A percentile compares a stretch with the other conserved stretches of the same genome.
Evolutionary conservation across 2,329 filamentous ascomycete species (phyloP).

Genomic region (Mariannaea sp.): DNA sequence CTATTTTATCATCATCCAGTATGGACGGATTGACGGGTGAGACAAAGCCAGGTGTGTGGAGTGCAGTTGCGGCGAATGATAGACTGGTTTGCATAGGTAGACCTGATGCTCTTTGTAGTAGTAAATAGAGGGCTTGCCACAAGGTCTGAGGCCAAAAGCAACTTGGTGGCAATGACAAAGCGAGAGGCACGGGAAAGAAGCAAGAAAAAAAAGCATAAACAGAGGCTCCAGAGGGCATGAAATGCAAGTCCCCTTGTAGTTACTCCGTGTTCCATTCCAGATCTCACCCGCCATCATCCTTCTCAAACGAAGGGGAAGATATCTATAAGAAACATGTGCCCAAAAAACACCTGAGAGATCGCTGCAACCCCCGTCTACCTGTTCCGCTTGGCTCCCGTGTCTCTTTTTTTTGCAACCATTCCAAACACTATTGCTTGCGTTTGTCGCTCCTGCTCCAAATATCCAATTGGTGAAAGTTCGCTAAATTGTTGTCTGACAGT

Average conservation of each 20-base stretch:
- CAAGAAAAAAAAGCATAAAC: conserved; percentile 26
- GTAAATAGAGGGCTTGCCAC: too few species aligned
- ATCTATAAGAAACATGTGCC: conserved; percentile 7
- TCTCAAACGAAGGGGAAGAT: conserved; percentile 8
- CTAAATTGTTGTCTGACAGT: conserved; percentile 32
- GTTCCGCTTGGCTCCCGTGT: conserved; percentile 10
- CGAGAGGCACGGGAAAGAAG: conserved; percentile 7
- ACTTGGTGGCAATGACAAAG: conserved; percentile 12
- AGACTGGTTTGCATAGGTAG: too few species aligned
- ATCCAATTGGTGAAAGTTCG: conserved; percentile 27
- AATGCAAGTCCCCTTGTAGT: background rate
- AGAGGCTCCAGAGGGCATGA: conserved; percentile 20
- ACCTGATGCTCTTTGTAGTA: too few species aligned
- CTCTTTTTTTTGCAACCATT: conserved; percentile 11
- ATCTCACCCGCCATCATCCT: conserved; percentile 19
- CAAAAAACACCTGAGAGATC: background rate
- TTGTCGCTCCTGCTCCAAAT: conserved; percentile 25
- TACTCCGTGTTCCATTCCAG: conserved; percentile 16
- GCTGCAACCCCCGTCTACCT: conserved; percentile 2
- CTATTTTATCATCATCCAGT: too few species aligned
- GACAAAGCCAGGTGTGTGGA: conserved; percentile 28
- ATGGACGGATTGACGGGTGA: too few species aligned
- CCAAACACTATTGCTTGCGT: conserved; percentile 11
- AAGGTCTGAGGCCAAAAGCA: conserved; percentile 17
- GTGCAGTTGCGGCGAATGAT: background rate